Evolutionary conservation across 352 stramenopile species (phyloP), one percentile per base, ranked within the genome.

Genomic region (Elongisporangium senticosum): DNA sequence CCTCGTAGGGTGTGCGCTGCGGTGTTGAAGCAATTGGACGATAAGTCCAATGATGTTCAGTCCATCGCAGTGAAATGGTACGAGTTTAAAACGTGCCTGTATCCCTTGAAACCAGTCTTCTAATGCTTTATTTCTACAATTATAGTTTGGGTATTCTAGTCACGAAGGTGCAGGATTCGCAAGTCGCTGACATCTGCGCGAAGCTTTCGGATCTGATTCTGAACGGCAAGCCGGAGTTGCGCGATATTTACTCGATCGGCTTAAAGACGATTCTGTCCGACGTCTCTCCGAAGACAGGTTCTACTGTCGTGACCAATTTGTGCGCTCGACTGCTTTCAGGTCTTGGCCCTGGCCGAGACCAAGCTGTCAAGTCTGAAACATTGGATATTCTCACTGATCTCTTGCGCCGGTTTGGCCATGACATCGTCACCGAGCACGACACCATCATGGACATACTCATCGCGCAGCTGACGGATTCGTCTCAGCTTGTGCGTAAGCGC

Each of bases 1-100:
- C 47, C 1, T 13, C 23, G 7, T 59, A 96, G 92, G 58, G 97
- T 99, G 37, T 99, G 96, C 68, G 85, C 80, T 13, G 94, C 95
- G 2, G 95, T 99, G 49, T 77, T 99, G 20, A 96, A 95, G 64
- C 90, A 99, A 56, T 76, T 99, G 39, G 96, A 99, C 64, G 97
- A 99, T 79, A 98, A 96, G 66, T 99, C 95, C 47, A 99, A 99
- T 72, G 97, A 99, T 77, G 97, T 99, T 61, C 97, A 99, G 80
- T 97, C 94, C 23, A 93, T 96, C 55, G 86, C 86, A 26, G 86
- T 96, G 55, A 96, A 94, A 69, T 96, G 86, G 79, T 87, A 51
- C 37, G 71, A 37, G 10, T 11, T 19, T 53, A 24, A 56, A n/a
- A 20, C n/a, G 28, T 28, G 19, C 11, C 17, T 14, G 23, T 26